Percentiles rank a stretch among this genome's conserved stretches.
phyloP scores from a whole-genome alignment of 164 flowering plant genomes.

The Paratinospora sagittata region DNA sequence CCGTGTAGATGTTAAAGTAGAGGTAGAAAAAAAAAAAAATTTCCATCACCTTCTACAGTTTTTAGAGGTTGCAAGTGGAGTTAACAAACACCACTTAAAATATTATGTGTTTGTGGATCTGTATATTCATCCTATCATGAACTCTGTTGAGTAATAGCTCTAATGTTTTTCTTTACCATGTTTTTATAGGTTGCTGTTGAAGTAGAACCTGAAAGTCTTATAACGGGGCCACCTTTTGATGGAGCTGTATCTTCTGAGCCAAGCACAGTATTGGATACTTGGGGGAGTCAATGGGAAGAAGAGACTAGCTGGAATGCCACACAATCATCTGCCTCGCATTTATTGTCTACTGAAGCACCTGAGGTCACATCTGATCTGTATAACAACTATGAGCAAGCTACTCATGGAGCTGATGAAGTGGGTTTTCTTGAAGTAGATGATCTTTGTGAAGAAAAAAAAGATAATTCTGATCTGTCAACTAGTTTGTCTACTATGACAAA shows the following conservation, averaged over 20 bases:
- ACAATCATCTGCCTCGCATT: conserved; percentile 1
- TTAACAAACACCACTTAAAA: too few relatives aligned
- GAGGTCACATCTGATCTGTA: conserved; percentile 40
- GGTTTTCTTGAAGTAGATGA: conserved; percentile 79
- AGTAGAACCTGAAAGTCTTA: conserved; percentile 28
- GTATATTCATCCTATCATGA: too few relatives aligned
- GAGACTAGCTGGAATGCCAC: conserved; percentile 23
- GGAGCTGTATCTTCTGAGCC: conserved; percentile 23
- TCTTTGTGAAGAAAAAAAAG: conserved; percentile 26
- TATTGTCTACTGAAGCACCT: conserved; percentile 23
- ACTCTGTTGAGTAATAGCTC: not conserved
- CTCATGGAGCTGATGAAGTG: conserved; percentile 26
- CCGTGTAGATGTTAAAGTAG: too few relatives aligned
- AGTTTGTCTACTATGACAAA: conserved; percentile 7
- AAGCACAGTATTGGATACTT: conserved; percentile 11
- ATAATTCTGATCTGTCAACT: conserved; percentile 29
- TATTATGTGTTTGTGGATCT: too few relatives aligned
- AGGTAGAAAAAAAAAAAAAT: too few relatives aligned
- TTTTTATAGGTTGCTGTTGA: conserved; percentile 31
- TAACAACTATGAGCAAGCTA: conserved; percentile 12
- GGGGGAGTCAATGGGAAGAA: conserved; percentile 14
- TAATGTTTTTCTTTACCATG: not conserved
- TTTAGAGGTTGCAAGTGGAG: too few relatives aligned
- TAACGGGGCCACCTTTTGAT: conserved; percentile 22
- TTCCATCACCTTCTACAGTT: too few relatives aligned